Evolutionary conservation across 1,139 yeast species (phyloP).

Genomic region (Saccharomyces hybrid): DNA sequence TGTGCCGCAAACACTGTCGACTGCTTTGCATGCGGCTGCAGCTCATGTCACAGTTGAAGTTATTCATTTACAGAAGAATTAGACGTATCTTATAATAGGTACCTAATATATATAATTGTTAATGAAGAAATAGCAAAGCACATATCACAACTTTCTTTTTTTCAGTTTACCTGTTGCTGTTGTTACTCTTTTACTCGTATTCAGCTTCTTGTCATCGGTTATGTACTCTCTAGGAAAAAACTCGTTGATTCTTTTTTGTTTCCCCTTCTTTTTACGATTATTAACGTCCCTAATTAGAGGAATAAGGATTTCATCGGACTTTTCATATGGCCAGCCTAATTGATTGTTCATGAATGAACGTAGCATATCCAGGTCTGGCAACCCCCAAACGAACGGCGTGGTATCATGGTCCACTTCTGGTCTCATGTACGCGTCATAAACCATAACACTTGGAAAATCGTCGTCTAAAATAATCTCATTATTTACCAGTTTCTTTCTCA

Average conservation of each 20-base stretch:
- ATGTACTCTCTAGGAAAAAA: slow-evolving; percentile 45
- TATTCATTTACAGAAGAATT: background rate
- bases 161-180: slow-evolving; percentile 49
- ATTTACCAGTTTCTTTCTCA: slow-evolving; percentile 54
- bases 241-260: slow-evolving; percentile 51
- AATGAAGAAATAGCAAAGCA: background rate
- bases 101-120: background rate
- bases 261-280: slow-evolving; percentile 45
- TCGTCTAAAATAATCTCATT: slow-evolving; percentile 41
- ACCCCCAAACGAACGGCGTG: slow-evolving; percentile 82
- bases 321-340: slow-evolving; percentile 75
- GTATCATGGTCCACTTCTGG: slow-evolving; percentile 82
- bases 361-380: slow-evolving; percentile 74
- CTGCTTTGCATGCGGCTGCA: background rate
- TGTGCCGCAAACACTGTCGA: background rate
- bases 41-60: background rate
- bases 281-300: slow-evolving; percentile 82
- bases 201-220: slow-evolving; percentile 39
- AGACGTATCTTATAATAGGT: background rate
- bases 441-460: slow-evolving; percentile 62
- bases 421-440: slow-evolving; percentile 60
- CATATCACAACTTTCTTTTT: slow-evolving; percentile 17
- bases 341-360: slow-evolving; percentile 59
- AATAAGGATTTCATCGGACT: slow-evolving; percentile 77
- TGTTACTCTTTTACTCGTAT: slow-evolving; percentile 52